These are phyloP conservation scores for Oryza brachyantha DNA, from an alignment of 176 grass and related monocot genomes.

Conservation along the genomic window DNA sequence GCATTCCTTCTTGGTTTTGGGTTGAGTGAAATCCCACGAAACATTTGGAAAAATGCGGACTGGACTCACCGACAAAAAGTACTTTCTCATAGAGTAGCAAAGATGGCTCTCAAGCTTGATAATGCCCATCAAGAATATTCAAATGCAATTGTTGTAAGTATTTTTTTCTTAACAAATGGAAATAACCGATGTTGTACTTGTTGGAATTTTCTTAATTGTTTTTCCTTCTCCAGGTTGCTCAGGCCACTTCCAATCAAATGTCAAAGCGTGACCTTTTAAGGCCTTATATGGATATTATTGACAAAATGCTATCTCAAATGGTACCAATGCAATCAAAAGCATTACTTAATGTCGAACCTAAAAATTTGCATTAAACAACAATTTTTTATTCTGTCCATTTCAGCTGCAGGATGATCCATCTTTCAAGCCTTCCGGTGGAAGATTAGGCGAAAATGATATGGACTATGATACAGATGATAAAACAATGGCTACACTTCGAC, in stretches of 20 bases:
- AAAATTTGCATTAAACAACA: conserved; percentile 1
- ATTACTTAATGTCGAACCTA: conserved; percentile 14
- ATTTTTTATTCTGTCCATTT: conserved; percentile 28
- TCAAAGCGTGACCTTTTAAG: conserved; percentile 94
- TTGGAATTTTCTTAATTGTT: conserved; percentile 9
- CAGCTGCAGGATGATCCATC: conserved; percentile 85
- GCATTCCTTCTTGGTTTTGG: conserved; percentile 99
- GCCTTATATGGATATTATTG: conserved; percentile 98
- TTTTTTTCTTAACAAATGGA: conserved; percentile 8
- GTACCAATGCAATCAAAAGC: conserved; percentile 47
- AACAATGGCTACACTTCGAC: conserved; percentile 90
- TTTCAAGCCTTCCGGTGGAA: conserved; percentile 96
- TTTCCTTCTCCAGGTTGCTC: conserved; percentile 67
- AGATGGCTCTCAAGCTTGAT: conserved; percentile 97
- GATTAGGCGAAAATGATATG: conserved; percentile 98
- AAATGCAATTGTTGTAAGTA: conserved; percentile 95
- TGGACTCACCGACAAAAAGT: conserved; percentile 89
- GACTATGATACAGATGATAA: conserved; percentile 99
- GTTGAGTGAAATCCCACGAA: conserved; percentile 95
- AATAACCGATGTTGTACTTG: neutral
- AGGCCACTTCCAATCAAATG: conserved; percentile 99
- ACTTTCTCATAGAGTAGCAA: conserved; percentile 88
- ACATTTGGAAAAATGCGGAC: conserved; percentile 95
- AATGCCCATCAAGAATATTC: conserved; percentile 97
- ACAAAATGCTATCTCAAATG: conserved; percentile 92